phyloP scores from a whole-genome alignment of 176 grass and related monocot species.

The barley (Hordeum vulgare) region MorexV3_pseudomolecules_assembly NC_058518.1:376988221-376988720 shows the following conservation, averaged over 20 bases:
- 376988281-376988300: slow-evolving; percentile 83
- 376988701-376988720: slow-evolving; percentile 84
- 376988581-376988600: not conserved
- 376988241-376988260: slow-evolving; percentile 61
- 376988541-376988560: slow-evolving; percentile 77
- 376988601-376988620: slow-evolving; percentile 20
- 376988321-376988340: slow-evolving; percentile 84
- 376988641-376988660: not conserved
- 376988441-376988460: slow-evolving; percentile 28
- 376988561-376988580: slow-evolving; percentile 68
- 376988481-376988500: slow-evolving; percentile 65
- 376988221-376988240: slow-evolving; percentile 87
- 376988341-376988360: no score
- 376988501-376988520: slow-evolving; percentile 68
- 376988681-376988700: slow-evolving; percentile 84
- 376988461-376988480: slow-evolving; percentile 90
- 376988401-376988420: no score
- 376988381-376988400: no score
- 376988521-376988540: slow-evolving; percentile 81
- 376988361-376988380: no score
- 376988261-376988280: slow-evolving; percentile 82
- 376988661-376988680: slow-evolving; percentile 23
- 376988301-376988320: slow-evolving; percentile 96
- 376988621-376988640: not conserved
- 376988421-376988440: slow-evolving; percentile 5